A percentile compares a stretch with the other conserved stretches of the same genome.
Conservation (phyloP, 2,329 filamentous ascomycete genomes). For the Botrytis cinerea region DNA sequence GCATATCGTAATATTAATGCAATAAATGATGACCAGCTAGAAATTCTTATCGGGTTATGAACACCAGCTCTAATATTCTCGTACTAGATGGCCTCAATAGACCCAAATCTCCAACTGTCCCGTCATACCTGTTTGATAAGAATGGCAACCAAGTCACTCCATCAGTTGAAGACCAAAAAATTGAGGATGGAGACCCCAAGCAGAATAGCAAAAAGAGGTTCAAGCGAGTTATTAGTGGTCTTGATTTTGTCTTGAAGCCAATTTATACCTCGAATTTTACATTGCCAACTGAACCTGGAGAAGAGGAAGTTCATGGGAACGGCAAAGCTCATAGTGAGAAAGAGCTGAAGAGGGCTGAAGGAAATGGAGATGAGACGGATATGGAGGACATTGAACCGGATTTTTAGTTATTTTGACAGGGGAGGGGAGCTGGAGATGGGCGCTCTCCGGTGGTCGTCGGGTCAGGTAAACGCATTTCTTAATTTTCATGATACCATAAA, state of each 20-base stretch:
- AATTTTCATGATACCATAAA: not conserved
- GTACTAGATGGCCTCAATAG: constrained; percentile 25
- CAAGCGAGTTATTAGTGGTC: constrained; percentile 24
- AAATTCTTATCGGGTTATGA: not conserved
- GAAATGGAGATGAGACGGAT: not conserved
- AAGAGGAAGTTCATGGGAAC: not conserved
- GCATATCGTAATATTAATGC: not conserved
- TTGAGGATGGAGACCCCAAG: constrained; percentile 47
- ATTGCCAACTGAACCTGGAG: constrained; percentile 13
- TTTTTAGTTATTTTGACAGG: not conserved
- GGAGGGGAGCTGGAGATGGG: not conserved
- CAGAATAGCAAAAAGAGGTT: constrained; percentile 35
- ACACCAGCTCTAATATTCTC: constrained; percentile 22
- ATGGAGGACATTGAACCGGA: not conserved
- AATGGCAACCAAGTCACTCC: constrained; percentile 60
- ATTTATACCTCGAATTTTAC: constrained; percentile 2
- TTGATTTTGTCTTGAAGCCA: constrained; percentile 25
- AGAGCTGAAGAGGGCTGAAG: not conserved
- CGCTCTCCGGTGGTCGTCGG: not conserved
- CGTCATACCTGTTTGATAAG: constrained; percentile 50
- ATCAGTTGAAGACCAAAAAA: constrained; percentile 52
- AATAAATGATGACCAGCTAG: not conserved
- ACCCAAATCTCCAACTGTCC: constrained; percentile 9
- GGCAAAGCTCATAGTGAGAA: not conserved
- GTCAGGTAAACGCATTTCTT: not conserved